Percentiles rank a stretch among this genome's conserved stretches.
Conservation (phyloP, 1,139 yeast species). For the Ogataea hybrid region DNA sequence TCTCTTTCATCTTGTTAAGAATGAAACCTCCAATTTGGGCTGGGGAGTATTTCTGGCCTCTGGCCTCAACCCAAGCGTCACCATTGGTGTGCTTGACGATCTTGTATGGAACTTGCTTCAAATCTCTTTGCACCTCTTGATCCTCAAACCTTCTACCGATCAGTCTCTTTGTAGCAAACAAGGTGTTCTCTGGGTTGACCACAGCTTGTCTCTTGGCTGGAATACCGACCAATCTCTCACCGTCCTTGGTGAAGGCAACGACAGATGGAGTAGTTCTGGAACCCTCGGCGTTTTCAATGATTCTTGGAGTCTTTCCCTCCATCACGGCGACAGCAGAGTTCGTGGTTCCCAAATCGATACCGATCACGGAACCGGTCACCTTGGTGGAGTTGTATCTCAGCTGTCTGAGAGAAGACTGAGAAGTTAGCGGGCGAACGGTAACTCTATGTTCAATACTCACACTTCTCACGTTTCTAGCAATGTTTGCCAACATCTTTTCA, state of each 20-base stretch:
- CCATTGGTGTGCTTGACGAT: constrained; percentile 95
- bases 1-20: constrained; percentile 94
- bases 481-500: constrained; percentile 30
- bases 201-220: constrained; percentile 99
- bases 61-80: constrained; percentile 99
- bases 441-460: constrained; percentile 20
- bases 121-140: constrained; percentile 93
- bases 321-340: constrained; percentile 98
- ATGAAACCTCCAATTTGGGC: constrained; percentile 98
- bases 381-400: constrained; percentile 55
- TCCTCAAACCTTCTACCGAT: constrained; percentile 99
- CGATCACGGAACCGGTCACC: constrained; percentile 79
- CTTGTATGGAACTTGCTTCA: constrained; percentile 95
- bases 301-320: constrained; percentile 97
- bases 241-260: constrained; percentile 96
- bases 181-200: constrained; percentile 96
- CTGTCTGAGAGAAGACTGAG: constrained; percentile 36
- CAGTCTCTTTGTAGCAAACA: constrained; percentile 97
- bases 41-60: constrained; percentile 92
- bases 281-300: constrained; percentile 98
- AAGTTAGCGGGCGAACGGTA: background rate
- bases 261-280: constrained; percentile 98
- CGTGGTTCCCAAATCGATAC: constrained; percentile 99
- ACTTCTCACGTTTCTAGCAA: constrained; percentile 32
- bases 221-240: constrained; percentile 94